Conservation (phyloP, 805 yeast species). For the Cyberlindnera nakhonratchasimensis region DNA sequence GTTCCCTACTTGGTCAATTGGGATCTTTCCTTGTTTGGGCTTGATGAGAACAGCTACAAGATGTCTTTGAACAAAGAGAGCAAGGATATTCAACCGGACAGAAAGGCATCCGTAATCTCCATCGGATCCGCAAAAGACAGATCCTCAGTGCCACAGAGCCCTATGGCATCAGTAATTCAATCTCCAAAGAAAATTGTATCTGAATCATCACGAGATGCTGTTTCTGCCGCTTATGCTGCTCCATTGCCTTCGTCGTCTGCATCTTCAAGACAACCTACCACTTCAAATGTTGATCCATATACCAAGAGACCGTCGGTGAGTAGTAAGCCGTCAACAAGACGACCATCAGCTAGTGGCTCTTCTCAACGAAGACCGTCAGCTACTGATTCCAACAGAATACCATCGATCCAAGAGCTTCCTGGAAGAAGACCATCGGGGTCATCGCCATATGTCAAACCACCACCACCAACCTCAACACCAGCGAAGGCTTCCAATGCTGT, state of each 20-base stretch:
- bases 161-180: background rate
- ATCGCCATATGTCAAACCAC: background rate
- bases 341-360: background rate
- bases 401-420: background rate
- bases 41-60: conserved; percentile 36
- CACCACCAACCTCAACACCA: background rate
- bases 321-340: background rate
- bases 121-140: background rate
- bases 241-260: background rate
- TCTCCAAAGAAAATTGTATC: background rate
- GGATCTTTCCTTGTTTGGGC: conserved; percentile 40
- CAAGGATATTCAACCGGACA: background rate
- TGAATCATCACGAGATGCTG: background rate
- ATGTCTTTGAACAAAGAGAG: conserved; percentile 20
- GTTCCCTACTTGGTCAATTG: conserved; percentile 53
- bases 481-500: background rate
- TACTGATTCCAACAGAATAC: background rate
- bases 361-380: background rate
- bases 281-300: background rate
- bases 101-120: conserved; percentile 6
- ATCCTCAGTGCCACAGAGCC: background rate
- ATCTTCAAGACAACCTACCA: background rate
- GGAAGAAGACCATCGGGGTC: background rate
- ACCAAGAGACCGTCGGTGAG: background rate
- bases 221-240: background rate